These are phyloP conservation scores for Euphrasia confusa DNA, from an alignment of 257 asterid genomes.

Conservation along the genomic window DNA sequence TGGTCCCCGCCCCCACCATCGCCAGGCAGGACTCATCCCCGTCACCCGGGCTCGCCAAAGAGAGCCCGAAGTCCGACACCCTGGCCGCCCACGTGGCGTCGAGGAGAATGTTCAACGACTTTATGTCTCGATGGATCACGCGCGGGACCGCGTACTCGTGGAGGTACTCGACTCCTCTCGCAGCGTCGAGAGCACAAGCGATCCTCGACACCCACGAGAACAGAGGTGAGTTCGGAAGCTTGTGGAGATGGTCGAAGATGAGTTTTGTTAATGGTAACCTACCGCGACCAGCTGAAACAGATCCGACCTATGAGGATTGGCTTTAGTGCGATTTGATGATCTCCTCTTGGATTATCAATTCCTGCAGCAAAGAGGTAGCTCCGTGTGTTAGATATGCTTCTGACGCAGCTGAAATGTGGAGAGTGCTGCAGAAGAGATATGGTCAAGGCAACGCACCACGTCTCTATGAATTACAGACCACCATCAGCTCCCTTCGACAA, in stretches of 20 bases:
- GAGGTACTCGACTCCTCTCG: slow-evolving; percentile 81
- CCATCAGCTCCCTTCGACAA: too few species aligned
- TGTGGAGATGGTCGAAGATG: slow-evolving; percentile 48
- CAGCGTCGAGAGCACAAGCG: slow-evolving; percentile 68
- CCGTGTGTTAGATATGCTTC: too few species aligned
- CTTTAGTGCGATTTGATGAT: too few species aligned
- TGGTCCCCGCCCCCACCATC: slow-evolving; percentile 61
- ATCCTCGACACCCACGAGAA: slow-evolving; percentile 64
- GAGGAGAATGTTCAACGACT: slow-evolving; percentile 75
- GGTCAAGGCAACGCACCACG: too few species aligned
- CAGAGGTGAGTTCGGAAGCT: slow-evolving; percentile 38
- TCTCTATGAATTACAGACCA: too few species aligned
- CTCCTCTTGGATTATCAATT: too few species aligned
- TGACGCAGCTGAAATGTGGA: too few species aligned
- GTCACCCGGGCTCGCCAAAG: slow-evolving; percentile 54
- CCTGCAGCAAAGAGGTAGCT: too few species aligned
- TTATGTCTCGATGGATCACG: slow-evolving; percentile 84
- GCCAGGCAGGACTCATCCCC: slow-evolving; percentile 51
- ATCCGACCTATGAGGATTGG: too few species aligned
- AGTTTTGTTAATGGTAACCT: too few species aligned
- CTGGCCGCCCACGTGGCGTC: slow-evolving; percentile 62
- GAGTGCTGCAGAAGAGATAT: too few species aligned
- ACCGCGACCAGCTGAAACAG: too few species aligned
- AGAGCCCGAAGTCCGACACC: slow-evolving; percentile 87
- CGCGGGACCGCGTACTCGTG: slow-evolving; percentile 71